Conservation (phyloP, 495 filamentous ascomycete species). For the Trichoderma reesei region DNA sequence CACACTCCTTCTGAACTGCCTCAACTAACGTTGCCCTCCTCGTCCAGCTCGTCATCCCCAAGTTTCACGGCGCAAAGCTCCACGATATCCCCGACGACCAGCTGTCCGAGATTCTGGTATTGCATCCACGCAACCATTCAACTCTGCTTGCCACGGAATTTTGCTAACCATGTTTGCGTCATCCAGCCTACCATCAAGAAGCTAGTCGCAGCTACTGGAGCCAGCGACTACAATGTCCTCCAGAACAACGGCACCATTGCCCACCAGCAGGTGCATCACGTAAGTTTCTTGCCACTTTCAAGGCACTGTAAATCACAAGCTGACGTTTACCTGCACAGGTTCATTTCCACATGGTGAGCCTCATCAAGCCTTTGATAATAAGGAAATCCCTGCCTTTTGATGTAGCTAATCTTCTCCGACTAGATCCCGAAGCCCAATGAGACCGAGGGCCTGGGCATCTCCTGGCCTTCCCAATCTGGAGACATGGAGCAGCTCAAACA, state of each 20-base stretch:
- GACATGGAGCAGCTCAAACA: conserved; percentile 82
- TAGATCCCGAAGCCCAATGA: conserved; percentile 94
- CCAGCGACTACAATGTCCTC: conserved; percentile 79
- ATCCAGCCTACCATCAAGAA: conserved; percentile 75
- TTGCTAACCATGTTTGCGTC: not conserved
- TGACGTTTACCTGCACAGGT: conserved; percentile 39
- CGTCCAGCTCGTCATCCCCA: conserved; percentile 84
- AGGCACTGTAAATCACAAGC: not conserved
- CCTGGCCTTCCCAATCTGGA: conserved; percentile 65
- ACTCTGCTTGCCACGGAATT: too few species aligned
- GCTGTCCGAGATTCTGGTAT: conserved; percentile 73
- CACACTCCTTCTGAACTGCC: too few species aligned
- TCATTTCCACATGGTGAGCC: conserved; percentile 83
- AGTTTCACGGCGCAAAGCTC: conserved; percentile 87
- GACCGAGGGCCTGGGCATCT: conserved; percentile 66
- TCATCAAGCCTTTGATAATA: not conserved
- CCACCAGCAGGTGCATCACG: conserved; percentile 93
- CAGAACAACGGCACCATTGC: conserved; percentile 93
- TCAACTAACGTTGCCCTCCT: not conserved
- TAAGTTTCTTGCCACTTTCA: conserved; percentile 31
- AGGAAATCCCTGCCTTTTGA: too few species aligned
- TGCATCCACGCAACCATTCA: too few species aligned
- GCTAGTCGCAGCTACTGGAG: conserved; percentile 65
- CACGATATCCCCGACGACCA: conserved; percentile 89
- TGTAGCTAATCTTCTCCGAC: conserved; percentile 13